Evolutionary conservation across 1,284 basidiomycete genomes (phyloP).

Genomic region (Austroboletus novae-zelandiae): DNA sequence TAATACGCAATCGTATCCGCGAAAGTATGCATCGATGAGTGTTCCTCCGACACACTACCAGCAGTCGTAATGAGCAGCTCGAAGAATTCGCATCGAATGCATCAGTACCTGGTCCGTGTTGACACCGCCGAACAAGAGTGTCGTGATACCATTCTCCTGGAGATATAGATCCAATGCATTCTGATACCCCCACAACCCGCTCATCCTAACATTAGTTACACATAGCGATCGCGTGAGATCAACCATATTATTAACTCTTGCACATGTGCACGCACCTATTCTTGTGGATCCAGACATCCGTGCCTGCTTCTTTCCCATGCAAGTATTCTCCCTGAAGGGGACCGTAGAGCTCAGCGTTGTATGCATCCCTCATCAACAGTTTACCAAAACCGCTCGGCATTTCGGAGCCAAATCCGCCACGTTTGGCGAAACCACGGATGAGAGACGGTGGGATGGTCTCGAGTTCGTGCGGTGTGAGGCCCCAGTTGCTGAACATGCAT

Average conservation of each 20-base stretch:
- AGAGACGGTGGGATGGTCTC: conserved; percentile 60
- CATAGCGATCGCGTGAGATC: neutral
- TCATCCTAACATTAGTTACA: conserved; percentile 47
- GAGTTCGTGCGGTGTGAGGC: conserved; percentile 61
- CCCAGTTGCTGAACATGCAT: conserved; percentile 55
- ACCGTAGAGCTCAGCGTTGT: conserved; percentile 57
- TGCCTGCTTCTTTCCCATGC: conserved; percentile 50
- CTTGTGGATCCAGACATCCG: conserved; percentile 72
- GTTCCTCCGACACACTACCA: conserved; percentile 64
- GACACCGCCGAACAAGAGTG: conserved; percentile 62
- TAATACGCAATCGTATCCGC: conserved; percentile 61
- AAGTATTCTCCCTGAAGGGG: conserved; percentile 56
- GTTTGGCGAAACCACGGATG: conserved; percentile 48
- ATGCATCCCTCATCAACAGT: conserved; percentile 57
- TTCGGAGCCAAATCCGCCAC: conserved; percentile 56
- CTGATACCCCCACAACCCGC: conserved; percentile 64
- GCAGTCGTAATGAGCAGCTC: neutral
- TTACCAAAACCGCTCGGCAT: conserved; percentile 55
- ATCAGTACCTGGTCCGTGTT: conserved; percentile 61
- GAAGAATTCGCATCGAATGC: neutral
- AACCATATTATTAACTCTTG: neutral
- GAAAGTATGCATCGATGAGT: conserved; percentile 59
- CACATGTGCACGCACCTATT: conserved; percentile 45
- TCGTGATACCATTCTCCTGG: conserved; percentile 59
- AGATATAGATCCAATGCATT: conserved; percentile 59